These are phyloP conservation scores for Mycena kentingensis DNA, from an alignment of 768 basidiomycete species.

Conservation along the genomic window DNA sequence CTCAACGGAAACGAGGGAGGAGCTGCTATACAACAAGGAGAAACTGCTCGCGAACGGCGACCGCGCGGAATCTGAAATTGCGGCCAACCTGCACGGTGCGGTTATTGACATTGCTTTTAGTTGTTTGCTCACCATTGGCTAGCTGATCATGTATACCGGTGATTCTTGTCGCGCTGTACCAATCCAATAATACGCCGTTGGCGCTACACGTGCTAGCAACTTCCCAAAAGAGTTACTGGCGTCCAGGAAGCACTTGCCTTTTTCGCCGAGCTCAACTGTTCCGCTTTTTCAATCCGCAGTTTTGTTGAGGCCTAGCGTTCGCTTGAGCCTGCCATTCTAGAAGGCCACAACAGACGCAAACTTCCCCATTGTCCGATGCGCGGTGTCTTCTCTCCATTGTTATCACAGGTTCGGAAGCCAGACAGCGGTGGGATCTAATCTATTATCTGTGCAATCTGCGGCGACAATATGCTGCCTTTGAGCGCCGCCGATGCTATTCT, in stretches of 20 bases:
- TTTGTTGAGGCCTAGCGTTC: background rate
- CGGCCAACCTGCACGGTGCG: conserved; percentile 83
- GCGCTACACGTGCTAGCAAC: conserved; percentile 23
- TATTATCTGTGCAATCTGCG: conserved; percentile 9
- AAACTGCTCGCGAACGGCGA: conserved; percentile 96
- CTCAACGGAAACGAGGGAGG: conserved; percentile 97
- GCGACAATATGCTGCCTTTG: too few species aligned
- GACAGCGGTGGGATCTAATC: background rate
- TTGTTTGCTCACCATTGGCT: conserved; percentile 28
- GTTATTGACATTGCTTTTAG: conserved; percentile 16
- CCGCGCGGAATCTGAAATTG: conserved; percentile 95
- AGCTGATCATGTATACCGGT: conserved; percentile 91
- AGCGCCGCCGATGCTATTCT: too few species aligned
- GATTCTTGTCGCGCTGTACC: conserved; percentile 27
- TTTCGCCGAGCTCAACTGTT: conserved; percentile 11
- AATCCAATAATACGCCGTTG: conserved; percentile 24
- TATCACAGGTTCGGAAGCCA: conserved; percentile 12
- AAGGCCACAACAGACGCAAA: conserved; percentile 18
- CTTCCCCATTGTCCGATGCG: background rate
- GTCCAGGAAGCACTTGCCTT: conserved; percentile 12
- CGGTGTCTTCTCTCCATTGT: conserved; percentile 13
- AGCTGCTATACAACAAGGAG: conserved; percentile 99
- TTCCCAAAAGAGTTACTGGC: conserved; percentile 17
- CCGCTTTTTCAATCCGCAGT: conserved; percentile 9
- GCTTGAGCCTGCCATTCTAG: conserved; percentile 18